Evolutionary conservation across 371 early-diverging fungal species (phyloP).

Genomic region (Saksenaea oblongispora): DNA sequence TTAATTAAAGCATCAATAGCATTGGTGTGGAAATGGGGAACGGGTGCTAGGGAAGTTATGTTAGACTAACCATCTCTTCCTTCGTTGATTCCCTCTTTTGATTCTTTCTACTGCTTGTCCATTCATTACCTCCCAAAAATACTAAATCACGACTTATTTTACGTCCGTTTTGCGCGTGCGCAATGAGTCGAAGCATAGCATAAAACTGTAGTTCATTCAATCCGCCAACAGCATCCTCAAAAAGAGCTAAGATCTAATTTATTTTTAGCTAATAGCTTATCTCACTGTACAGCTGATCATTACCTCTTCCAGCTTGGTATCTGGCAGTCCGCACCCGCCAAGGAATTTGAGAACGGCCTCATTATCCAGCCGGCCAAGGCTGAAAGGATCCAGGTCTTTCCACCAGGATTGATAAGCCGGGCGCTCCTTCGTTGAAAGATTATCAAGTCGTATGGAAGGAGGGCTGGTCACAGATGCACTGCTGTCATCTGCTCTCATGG

Average conservation of each 20-base stretch:
- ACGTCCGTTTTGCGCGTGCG: constrained; percentile 54
- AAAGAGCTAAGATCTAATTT: constrained; percentile 37
- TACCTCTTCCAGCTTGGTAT: constrained; percentile 43
- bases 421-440: constrained; percentile 38
- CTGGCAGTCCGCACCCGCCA: constrained; percentile 34
- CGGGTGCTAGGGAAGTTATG: constrained; percentile 29
- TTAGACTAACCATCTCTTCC: background rate
- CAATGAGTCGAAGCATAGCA: constrained; percentile 48
- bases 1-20: constrained; percentile 45
- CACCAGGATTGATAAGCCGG: constrained; percentile 47
- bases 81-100: background rate
- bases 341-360: constrained; percentile 38
- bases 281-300: background rate
- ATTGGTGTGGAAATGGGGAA: constrained; percentile 41
- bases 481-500: background rate
- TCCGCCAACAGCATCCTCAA: constrained; percentile 37
- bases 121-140: constrained; percentile 39
- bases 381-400: constrained; percentile 50
- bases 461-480: background rate
- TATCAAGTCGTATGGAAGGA: constrained; percentile 27
- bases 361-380: constrained; percentile 30
- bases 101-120: background rate
- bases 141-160: constrained; percentile 44
- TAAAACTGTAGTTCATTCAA: constrained; percentile 41
- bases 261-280: background rate